phyloP scores from a whole-genome alignment of 106 monocot genomes.

The Triglochin maritima region DNA sequence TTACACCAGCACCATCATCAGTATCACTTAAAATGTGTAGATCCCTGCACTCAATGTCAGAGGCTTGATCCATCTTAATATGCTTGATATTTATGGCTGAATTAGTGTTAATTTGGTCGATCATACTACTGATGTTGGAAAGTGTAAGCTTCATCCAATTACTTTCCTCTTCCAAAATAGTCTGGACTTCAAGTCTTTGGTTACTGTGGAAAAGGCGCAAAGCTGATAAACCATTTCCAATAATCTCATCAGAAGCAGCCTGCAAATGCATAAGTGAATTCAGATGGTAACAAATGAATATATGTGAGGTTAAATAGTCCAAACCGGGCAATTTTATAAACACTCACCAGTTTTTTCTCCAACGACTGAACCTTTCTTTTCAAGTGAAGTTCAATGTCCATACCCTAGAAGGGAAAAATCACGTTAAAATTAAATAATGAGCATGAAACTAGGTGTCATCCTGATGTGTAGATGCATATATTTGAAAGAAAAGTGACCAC shows the following conservation, averaged over 20 bases:
- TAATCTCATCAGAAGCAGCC: conserved; percentile 28
- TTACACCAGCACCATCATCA: conserved; percentile 7
- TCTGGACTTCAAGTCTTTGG: conserved; percentile 42
- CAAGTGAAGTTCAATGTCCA: conserved; percentile 84
- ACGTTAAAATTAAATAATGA: neutral
- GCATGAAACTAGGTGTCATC: too few relatives aligned
- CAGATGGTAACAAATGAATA: conserved; percentile 6
- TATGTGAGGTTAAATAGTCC: neutral
- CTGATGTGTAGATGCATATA: too few relatives aligned
- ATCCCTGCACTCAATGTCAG: conserved; percentile 6
- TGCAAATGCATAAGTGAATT: conserved; percentile 24
- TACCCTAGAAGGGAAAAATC: conserved; percentile 29
- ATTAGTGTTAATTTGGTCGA: conserved; percentile 26
- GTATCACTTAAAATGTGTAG: conserved; percentile 39
- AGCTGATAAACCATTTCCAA: conserved; percentile 33
- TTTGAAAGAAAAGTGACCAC: neutral
- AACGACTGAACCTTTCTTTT: conserved; percentile 44
- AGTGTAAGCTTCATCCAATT: conserved; percentile 25
- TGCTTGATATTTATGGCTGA: conserved; percentile 11
- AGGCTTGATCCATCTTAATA: conserved; percentile 2
- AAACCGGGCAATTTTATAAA: neutral
- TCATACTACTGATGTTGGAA: conserved; percentile 34
- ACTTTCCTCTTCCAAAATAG: conserved; percentile 59
- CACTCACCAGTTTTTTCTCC: conserved; percentile 62
- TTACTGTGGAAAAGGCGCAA: conserved; percentile 41